These are phyloP conservation scores for Penicillium fimorum DNA, from an alignment of 495 filamentous ascomycete species.

Conservation along the genomic window DNA sequence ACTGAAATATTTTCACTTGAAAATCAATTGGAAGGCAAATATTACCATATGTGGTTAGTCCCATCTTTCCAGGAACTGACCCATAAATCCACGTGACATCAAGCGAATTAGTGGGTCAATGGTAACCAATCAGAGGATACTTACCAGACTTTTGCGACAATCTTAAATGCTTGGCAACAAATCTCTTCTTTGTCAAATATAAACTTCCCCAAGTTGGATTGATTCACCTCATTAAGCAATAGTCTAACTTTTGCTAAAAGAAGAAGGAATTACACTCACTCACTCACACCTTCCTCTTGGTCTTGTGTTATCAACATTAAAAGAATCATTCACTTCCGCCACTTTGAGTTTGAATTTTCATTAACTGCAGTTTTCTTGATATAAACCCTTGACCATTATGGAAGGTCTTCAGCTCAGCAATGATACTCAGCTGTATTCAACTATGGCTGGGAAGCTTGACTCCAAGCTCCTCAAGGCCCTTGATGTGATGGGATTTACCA, in stretches of 20 bases:
- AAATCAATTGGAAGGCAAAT: background rate
- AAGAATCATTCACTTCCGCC: background rate
- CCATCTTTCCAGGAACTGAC: background rate
- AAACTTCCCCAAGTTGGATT: background rate
- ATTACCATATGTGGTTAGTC: background rate
- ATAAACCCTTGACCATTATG: conserved; percentile 20
- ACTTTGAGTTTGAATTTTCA: conserved; percentile 5
- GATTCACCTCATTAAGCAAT: background rate
- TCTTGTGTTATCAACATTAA: background rate
- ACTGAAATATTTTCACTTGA: background rate
- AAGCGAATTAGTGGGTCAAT: background rate
- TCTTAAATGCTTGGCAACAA: conserved; percentile 17
- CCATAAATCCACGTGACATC: conserved; percentile 5
- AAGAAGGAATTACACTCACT: background rate
- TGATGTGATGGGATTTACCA: conserved; percentile 42
- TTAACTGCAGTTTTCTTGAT: conserved; percentile 5
- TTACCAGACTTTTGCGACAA: background rate
- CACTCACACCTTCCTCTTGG: background rate
- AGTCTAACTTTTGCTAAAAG: background rate
- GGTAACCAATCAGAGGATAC: conserved; percentile 6
- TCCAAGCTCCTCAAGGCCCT: conserved; percentile 46
- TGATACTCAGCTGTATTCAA: conserved; percentile 39
- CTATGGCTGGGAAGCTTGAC: conserved; percentile 50
- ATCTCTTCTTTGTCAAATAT: conserved; percentile 15
- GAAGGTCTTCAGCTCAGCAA: conserved; percentile 20